Evolutionary conservation across 176 grass and related monocot species (phyloP).

Genomic region (Saccharum officinarum): DNA sequence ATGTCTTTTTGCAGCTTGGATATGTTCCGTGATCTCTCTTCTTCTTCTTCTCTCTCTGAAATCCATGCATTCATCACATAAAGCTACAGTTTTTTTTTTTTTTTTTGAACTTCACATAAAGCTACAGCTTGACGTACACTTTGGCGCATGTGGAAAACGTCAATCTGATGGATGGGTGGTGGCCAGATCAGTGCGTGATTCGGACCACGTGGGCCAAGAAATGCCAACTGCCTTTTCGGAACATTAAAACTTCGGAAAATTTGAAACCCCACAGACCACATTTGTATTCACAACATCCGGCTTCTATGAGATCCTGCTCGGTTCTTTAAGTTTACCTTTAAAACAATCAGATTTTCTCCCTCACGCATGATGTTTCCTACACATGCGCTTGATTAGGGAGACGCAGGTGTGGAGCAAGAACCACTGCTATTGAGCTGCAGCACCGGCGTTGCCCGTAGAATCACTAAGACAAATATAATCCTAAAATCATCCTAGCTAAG

Average conservation of each 20-base stretch:
- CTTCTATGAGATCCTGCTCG: no score
- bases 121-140: background rate
- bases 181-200: background rate
- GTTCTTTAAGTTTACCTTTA: no score
- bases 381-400: no score
- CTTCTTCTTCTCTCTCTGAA: background rate
- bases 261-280: no score
- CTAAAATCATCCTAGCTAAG: no score
- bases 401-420: no score
- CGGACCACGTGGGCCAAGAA: background rate
- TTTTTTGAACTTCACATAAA: background rate
- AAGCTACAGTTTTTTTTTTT: background rate
- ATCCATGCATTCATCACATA: background rate
- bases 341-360: no score
- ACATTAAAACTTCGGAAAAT: no score
- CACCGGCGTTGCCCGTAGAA: no score
- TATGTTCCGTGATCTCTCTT: background rate
- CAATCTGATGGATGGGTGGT: background rate
- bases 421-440: no score
- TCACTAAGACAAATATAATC: no score
- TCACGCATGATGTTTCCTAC: no score
- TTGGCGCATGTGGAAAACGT: background rate
- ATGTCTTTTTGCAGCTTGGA: background rate
- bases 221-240: background rate
- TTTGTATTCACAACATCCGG: background rate